phyloP scores from a whole-genome alignment of 805 yeast genomes.

The Dipodascopsis tothii region DNA sequence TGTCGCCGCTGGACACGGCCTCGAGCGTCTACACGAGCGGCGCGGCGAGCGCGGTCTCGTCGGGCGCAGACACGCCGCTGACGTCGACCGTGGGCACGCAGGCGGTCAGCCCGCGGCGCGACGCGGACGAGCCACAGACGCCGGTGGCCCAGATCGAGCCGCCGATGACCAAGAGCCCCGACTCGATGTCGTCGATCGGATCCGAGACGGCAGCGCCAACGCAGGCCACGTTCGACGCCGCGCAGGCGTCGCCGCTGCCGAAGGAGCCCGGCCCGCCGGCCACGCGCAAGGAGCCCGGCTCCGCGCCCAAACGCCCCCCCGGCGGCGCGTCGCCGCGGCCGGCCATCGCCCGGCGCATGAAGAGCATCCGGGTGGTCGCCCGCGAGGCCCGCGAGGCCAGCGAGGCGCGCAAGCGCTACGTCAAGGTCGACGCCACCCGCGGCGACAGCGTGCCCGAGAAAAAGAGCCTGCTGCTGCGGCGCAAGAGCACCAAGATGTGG shows the following conservation, averaged over 20 bases:
- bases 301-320: neutral
- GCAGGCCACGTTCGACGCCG: too few species aligned
- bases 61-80: neutral
- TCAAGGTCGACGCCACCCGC: slow-evolving; percentile 13
- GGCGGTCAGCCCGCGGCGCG: too few species aligned
- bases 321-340: neutral
- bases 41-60: neutral
- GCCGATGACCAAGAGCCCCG: neutral
- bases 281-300: neutral
- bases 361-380: slow-evolving; percentile 88
- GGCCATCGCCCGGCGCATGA: slow-evolving; percentile 46
- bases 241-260: neutral
- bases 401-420: slow-evolving; percentile 40
- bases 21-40: neutral
- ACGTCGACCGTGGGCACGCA: neutral
- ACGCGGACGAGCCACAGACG: neutral
- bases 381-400: slow-evolving; percentile 71
- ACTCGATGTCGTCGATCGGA: neutral
- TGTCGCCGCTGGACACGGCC: too few species aligned
- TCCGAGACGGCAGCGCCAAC: too few species aligned
- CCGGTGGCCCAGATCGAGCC: neutral
- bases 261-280: neutral
- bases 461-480: slow-evolving; percentile 41
- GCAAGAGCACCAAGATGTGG: slow-evolving; percentile 94
- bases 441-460: slow-evolving; percentile 6